Percentiles rank a stretch among this genome's conserved stretches.
Conservation (phyloP, 345 rosid species). For the Hibiscus mutabilis region DNA sequence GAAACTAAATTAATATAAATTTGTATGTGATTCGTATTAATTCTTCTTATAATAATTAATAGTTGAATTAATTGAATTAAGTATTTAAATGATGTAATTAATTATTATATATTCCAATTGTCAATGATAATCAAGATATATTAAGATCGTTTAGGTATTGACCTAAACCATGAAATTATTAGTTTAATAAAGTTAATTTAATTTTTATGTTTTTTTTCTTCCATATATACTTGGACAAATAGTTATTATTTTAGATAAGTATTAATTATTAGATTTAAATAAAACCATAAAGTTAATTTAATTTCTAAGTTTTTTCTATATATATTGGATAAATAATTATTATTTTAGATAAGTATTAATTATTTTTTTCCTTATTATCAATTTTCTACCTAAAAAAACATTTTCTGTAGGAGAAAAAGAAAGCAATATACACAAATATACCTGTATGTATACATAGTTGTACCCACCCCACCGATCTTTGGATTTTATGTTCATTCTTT, state of each 20-base stretch:
- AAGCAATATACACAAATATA: background rate
- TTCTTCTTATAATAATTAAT: background rate
- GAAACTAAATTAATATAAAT: background rate
- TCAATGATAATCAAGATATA: background rate
- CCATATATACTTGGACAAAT: too few species aligned
- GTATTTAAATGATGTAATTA: background rate
- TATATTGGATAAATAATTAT: too few species aligned
- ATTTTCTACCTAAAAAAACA: background rate
- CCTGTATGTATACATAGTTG: background rate
- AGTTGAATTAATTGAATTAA: background rate
- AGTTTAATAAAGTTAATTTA: too few species aligned
- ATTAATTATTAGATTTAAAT: too few species aligned
- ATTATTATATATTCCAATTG: background rate
- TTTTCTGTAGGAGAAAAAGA: background rate
- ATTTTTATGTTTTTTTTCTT: too few species aligned
- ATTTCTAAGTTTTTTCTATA: too few species aligned
- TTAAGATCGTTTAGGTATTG: background rate
- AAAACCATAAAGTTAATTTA: too few species aligned
- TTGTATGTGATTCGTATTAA: background rate
- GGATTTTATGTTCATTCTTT: background rate
- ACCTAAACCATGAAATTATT: background rate
- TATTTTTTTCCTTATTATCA: too few species aligned
- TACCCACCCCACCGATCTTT: constrained; percentile 18
- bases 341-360: too few species aligned
- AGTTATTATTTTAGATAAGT: too few species aligned